phyloP scores from a whole-genome alignment of 2,329 filamentous ascomycete species.

The Hymenoscyphus occultus region DNA sequence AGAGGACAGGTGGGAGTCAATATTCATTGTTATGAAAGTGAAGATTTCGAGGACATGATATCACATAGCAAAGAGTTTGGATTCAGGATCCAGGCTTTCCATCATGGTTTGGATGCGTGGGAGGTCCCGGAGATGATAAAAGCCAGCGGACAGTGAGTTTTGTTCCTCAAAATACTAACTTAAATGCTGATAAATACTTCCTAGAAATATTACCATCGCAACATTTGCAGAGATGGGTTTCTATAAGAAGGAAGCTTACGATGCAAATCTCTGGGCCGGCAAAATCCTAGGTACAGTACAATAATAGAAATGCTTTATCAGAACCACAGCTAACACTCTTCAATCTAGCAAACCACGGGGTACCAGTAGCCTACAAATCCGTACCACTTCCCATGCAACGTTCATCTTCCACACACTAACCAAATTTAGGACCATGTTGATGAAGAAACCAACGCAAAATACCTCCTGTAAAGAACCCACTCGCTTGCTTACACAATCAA shows the following conservation, averaged over 20 bases:
- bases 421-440: conserved; percentile 37
- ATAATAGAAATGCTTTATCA: too few species aligned
- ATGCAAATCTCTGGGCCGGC: conserved; percentile 41
- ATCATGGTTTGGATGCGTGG: conserved; percentile 43
- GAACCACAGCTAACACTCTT: too few species aligned
- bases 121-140: conserved; percentile 42
- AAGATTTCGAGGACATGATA: conserved; percentile 45
- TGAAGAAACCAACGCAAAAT: conserved; percentile 41
- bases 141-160: conserved; percentile 38
- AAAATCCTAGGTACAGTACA: conserved; percentile 30
- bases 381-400: conserved; percentile 20
- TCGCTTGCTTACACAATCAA: not conserved
- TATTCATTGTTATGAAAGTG: conserved; percentile 45
- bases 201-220: conserved; percentile 42
- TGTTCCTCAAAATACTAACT: not conserved
- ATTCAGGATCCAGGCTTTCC: conserved; percentile 42
- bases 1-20: conserved; percentile 43
- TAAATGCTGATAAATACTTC: not conserved
- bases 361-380: conserved; percentile 45
- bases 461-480: conserved; percentile 36
- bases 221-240: conserved; percentile 43
- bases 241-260: conserved; percentile 44
- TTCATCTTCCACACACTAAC: not conserved
- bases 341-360: conserved; percentile 38
- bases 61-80: conserved; percentile 44